These are phyloP conservation scores for Colletotrichum cuscutae DNA, from an alignment of 2,329 filamentous ascomycete genomes.

Conservation along the genomic window DNA sequence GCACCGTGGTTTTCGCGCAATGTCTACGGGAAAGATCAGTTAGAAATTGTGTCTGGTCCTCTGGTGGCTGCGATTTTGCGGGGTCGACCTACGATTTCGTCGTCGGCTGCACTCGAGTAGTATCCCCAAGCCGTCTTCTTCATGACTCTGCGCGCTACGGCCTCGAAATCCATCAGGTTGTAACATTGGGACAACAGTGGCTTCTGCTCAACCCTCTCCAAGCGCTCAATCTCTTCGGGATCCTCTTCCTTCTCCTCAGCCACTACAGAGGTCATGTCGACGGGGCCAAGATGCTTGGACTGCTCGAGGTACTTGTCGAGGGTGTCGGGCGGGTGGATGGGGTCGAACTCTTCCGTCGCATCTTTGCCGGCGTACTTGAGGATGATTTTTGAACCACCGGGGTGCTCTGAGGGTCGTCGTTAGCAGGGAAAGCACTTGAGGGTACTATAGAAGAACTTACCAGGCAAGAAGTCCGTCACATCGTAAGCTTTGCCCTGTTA, in stretches of 20 bases:
- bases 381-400: conserved; percentile 91
- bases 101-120: conserved; percentile 92
- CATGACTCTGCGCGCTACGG: conserved; percentile 89
- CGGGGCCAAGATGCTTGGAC: conserved; percentile 88
- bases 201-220: conserved; percentile 79
- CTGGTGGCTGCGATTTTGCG: neutral
- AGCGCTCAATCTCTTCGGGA: conserved; percentile 69
- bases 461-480: conserved; percentile 88
- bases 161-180: conserved; percentile 95
- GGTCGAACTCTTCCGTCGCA: conserved; percentile 90
- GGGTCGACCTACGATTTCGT: conserved; percentile 76
- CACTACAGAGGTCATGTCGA: conserved; percentile 85
- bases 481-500: conserved; percentile 83
- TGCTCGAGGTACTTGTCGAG: conserved; percentile 85
- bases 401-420: conserved; percentile 71
- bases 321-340: conserved; percentile 88
- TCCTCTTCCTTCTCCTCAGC: conserved; percentile 75
- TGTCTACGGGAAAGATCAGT: conserved; percentile 65
- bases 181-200: conserved; percentile 88
- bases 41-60: conserved; percentile 26
- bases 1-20: conserved; percentile 95
- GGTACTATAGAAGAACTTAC: conserved; percentile 50
- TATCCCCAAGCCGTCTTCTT: conserved; percentile 98
- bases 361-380: conserved; percentile 96
- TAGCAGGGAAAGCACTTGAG: neutral